These are phyloP conservation scores for Fusarium tanahbumbuense DNA, from an alignment of 2,329 filamentous ascomycete genomes.

Conservation along the genomic window DNA sequence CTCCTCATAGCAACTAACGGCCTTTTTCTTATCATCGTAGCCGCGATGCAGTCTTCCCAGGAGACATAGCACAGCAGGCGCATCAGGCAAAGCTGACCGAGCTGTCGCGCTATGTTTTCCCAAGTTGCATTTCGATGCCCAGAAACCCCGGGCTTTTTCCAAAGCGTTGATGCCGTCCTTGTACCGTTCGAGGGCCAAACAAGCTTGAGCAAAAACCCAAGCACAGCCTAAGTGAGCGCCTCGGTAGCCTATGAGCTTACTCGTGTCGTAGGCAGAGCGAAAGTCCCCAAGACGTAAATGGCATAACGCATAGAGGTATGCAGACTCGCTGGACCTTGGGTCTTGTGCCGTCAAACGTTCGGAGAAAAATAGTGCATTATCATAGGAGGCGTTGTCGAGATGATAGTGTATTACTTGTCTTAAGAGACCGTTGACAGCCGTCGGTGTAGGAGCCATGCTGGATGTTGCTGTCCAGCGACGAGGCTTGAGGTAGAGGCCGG, in stretches of 20 bases:
- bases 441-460: slow-evolving; percentile 65
- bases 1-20: slow-evolving; percentile 87
- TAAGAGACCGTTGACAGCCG: slow-evolving; percentile 63
- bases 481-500: slow-evolving; percentile 19
- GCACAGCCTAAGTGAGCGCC: slow-evolving; percentile 86
- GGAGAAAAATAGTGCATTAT: slow-evolving; percentile 94
- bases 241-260: slow-evolving; percentile 75
- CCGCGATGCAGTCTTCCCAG: slow-evolving; percentile 88
- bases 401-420: slow-evolving; percentile 73
- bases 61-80: slow-evolving; percentile 83
- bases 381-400: slow-evolving; percentile 88
- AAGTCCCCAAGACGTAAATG: slow-evolving; percentile 85
- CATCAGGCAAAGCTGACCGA: slow-evolving; percentile 82
- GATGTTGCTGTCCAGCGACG: slow-evolving; percentile 41
- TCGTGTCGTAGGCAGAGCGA: slow-evolving; percentile 86
- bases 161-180: slow-evolving; percentile 85
- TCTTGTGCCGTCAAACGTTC: slow-evolving; percentile 88
- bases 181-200: slow-evolving; percentile 80
- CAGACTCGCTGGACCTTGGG: slow-evolving; percentile 80
- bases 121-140: slow-evolving; percentile 80
- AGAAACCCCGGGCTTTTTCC: slow-evolving; percentile 82
- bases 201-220: slow-evolving; percentile 92
- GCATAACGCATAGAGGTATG: slow-evolving; percentile 85
- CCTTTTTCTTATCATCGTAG: slow-evolving; percentile 84
- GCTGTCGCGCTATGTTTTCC: slow-evolving; percentile 84